Evolutionary conservation across 441 rosid genomes (phyloP), one percentile per base, ranked within the genome.

Genomic region (Kokia cookei): DNA sequence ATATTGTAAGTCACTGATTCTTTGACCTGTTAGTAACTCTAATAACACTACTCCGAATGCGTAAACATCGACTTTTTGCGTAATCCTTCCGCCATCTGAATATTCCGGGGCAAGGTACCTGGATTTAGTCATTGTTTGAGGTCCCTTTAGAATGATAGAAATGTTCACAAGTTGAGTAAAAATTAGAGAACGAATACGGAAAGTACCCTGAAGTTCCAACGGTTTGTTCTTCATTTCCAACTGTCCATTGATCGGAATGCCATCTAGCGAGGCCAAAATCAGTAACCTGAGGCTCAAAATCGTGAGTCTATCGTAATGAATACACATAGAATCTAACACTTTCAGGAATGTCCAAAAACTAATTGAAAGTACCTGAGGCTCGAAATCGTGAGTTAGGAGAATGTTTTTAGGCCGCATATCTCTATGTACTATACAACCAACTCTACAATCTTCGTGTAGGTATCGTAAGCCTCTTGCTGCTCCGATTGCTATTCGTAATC

Each of bases 361-460:
- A 48, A 29, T 5, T 26, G 19, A 26, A 74, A 51, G 55, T 85
- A 87, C 95, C 89, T 85, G 83, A 68, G 95, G 91, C 65, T 89
- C 90, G 64, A 87, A 90, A 83, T 90, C 93, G 69, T 89, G 95
- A 3, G 93, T 87, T 10, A 90, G 75, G 53, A 90, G 89, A 79
- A 90, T 89, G 54, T 89, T 90, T 59, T 78, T 76, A 26, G 89
- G 88, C 71, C 90, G 78, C 84, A 90, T 72, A 76, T 87, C 91
- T 76, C 90, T 84, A 73, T 89, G 95, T 17, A 89, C 86, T 60
- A 90, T 84, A 71, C 89, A 85, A 65, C 95, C 95, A 60, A 87
- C 91, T 85, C 95, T 89, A 71, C 95, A 90, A 81, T 90, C 95
- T 80, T 89, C 93, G 22, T 90, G 95, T 77, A 90, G 93, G 76